Percentiles rank a stretch among this genome's conserved stretches.
phyloP scores from a whole-genome alignment of 148 eudicot species.

The Gaultheria prostrata region DNA sequence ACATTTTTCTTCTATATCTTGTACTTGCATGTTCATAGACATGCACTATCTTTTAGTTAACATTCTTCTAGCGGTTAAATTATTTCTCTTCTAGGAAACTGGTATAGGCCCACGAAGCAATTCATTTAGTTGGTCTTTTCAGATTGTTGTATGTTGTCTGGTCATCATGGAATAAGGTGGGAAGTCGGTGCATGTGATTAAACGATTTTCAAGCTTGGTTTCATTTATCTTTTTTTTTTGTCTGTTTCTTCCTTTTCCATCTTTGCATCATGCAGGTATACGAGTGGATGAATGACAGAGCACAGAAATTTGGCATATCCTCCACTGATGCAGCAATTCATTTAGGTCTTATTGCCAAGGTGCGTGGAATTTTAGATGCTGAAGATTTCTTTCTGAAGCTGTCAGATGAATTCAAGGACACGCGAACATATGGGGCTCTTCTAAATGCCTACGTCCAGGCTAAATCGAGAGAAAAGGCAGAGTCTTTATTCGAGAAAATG shows the following conservation, averaged over 20 bases:
- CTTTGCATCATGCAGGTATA: conserved; percentile 49
- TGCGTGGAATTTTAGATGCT: conserved; percentile 63
- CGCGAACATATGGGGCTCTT: conserved; percentile 73
- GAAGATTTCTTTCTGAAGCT: conserved; percentile 71
- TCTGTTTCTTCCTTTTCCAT: neutral
- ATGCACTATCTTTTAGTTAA: neutral
- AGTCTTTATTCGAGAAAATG: conserved; percentile 56
- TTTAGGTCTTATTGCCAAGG: conserved; percentile 77
- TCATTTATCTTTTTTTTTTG: neutral
- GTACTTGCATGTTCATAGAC: neutral
- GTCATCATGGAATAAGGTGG: neutral
- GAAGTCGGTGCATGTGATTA: neutral
- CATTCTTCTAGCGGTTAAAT: neutral
- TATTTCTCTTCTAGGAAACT: neutral
- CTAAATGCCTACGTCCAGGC: conserved; percentile 76
- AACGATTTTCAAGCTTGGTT: neutral
- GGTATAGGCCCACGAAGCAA: conserved; percentile 1
- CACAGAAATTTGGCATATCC: conserved; percentile 55
- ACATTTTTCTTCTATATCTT: neutral
- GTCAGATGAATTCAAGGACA: conserved; percentile 58
- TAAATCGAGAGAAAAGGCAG: conserved; percentile 60
- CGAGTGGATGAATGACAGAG: conserved; percentile 80
- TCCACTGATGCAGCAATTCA: conserved; percentile 84
- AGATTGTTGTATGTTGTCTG: neutral
- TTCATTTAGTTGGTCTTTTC: neutral